Percentiles rank a stretch among this genome's conserved stretches.
Evolutionary conservation across 2,329 filamentous ascomycete genomes (phyloP).

Genomic region (Helminthosporium solani): DNA sequence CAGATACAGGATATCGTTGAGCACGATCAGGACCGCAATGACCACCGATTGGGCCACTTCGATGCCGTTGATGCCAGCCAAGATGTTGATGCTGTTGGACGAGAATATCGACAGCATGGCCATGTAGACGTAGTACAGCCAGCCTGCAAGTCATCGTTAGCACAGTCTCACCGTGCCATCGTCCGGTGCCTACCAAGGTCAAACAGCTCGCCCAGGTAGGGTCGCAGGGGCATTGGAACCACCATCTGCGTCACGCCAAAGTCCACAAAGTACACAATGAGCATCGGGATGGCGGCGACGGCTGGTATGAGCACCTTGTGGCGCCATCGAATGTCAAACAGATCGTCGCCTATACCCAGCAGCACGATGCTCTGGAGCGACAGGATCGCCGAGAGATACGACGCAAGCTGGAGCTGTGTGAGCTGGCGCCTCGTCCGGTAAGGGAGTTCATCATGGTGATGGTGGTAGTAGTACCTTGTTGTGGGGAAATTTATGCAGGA

Average conservation of each 20-base stretch:
- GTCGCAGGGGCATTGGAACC: conserved; percentile 80
- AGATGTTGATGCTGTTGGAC: conserved; percentile 97
- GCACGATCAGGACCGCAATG: conserved; percentile 76
- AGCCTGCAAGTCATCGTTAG: conserved; percentile 41
- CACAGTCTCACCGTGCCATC: conserved; percentile 4
- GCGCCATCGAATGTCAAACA: conserved; percentile 97
- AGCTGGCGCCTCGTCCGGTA: conserved; percentile 3
- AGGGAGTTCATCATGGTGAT: no score
- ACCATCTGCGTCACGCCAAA: conserved; percentile 97
- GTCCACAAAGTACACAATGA: conserved; percentile 97
- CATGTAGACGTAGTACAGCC: conserved; percentile 93
- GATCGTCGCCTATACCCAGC: conserved; percentile 89
- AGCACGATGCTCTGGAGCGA: conserved; percentile 89
- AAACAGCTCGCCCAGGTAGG: conserved; percentile 80
- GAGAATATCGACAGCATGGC: conserved; percentile 94
- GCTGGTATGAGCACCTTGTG: conserved; percentile 98
- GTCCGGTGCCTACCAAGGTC: conserved; percentile 59
- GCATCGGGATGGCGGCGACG: conserved; percentile 86
- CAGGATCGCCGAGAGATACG: conserved; percentile 90
- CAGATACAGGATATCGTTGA: conserved; percentile 89
- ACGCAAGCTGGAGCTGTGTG: conserved; percentile 67
- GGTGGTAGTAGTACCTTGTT: conserved; percentile 78
- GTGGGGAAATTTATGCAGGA: conserved; percentile 90
- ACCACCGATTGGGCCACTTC: conserved; percentile 93
- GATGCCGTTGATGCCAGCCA: conserved; percentile 99